Evolutionary conservation across 2,329 filamentous ascomycete species (phyloP), one percentile per base, ranked within the genome.

Genomic region (Fusarium keratoplasticum): DNA sequence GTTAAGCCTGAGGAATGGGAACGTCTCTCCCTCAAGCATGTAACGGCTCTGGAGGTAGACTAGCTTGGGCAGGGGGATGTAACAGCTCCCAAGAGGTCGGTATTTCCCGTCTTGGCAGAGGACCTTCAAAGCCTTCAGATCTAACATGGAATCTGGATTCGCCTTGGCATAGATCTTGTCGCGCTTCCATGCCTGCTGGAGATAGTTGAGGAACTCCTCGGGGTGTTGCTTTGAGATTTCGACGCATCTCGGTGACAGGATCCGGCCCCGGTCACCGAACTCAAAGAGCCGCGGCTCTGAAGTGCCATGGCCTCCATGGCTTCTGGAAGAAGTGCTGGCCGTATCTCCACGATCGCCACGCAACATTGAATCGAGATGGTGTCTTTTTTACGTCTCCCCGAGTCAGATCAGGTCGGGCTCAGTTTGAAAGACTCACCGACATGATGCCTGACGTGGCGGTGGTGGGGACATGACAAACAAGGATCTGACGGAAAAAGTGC

Each of bases 311-410:
- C 70, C 73, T 71, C 73, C 67, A 64, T 76, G 69, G 73, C 73
- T 73, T 61, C 70, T 74, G 62, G 61, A 71, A 65, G 73, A 71
- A 71, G 64, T 69, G 63, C 73, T 71, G 73, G 64, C 72, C 62
- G 73, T 76, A 68, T 75, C 73, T 76, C 73, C 73, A 69, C 72
- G 73, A 71, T 75, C 73, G 20, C 40, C 73, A 61, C 73, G 73
- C 61, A 76, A 74, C 75, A 72, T 75, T 75, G 67, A 61, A 71
- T 75, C 67, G 70, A 74, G 64, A 44, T 69, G 73, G 63, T 75
- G 66, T 27, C 29, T 47, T 42, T 71, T 73, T 66, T 25, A 29
- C 50, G 62, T 73, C 54, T 75, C 42, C 72, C 72, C 67, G 36
- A 69, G 70, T 65, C 38, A 66, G 58, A 64, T 66, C 73, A 59